phyloP scores from a whole-genome alignment of 2,329 filamentous ascomycete species.

The Epichloe hybrida region DNA sequence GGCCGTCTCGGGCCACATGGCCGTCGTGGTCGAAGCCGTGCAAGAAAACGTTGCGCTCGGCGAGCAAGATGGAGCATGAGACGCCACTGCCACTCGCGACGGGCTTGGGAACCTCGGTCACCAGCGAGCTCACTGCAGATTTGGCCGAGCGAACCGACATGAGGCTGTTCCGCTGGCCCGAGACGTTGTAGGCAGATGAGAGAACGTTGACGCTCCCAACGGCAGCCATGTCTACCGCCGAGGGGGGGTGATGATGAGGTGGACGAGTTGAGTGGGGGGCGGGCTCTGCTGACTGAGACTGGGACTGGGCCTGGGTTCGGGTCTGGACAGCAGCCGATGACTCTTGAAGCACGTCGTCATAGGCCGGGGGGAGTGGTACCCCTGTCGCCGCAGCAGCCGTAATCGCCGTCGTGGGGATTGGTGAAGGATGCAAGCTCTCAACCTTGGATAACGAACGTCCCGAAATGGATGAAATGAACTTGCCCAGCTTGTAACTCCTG shows the following conservation, averaged over 20 bases:
- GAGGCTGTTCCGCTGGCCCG: constrained; percentile 32
- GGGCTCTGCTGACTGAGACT: not conserved
- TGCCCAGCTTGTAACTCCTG: constrained; percentile 14
- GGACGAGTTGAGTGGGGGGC: not conserved
- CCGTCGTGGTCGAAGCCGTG: constrained; percentile 66
- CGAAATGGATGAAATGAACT: constrained; percentile 7
- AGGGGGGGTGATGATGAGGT: constrained; percentile 1
- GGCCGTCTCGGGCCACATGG: constrained; percentile 33
- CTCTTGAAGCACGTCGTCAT: constrained; percentile 17
- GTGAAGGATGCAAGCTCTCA: not conserved
- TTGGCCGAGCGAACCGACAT: constrained; percentile 39
- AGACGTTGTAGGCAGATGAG: constrained; percentile 13
- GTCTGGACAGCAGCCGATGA: not conserved
- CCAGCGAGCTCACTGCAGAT: constrained; percentile 33
- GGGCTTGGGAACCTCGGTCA: constrained; percentile 53
- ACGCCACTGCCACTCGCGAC: constrained; percentile 68
- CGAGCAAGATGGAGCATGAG: constrained; percentile 57
- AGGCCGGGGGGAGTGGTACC: constrained; percentile 12
- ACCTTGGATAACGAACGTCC: constrained; percentile 1
- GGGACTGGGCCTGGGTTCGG: not conserved
- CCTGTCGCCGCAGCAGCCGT: constrained; percentile 6
- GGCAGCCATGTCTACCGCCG: constrained; percentile 10
- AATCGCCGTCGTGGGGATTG: not conserved
- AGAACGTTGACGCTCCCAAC: constrained; percentile 10
- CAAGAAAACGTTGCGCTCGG: constrained; percentile 69